Conservation (phyloP, 805 yeast species). For the Candida alai region DNA sequence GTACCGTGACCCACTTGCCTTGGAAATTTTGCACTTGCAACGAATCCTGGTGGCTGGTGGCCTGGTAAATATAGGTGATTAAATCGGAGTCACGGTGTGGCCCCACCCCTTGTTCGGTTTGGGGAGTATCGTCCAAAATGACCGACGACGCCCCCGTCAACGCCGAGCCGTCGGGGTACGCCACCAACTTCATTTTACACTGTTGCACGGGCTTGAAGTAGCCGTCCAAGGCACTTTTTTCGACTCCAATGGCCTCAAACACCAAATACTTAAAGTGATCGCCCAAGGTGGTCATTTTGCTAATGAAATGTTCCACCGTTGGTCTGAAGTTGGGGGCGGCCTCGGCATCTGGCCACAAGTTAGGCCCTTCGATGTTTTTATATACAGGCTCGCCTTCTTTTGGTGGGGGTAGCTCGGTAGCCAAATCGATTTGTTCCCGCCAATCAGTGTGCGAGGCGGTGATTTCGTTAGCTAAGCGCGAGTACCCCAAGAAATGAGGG, state of each 20-base stretch:
- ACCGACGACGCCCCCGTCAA: slow-evolving; percentile 18
- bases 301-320: slow-evolving; percentile 39
- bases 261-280: slow-evolving; percentile 42
- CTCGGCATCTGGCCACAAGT: slow-evolving; percentile 46
- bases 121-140: slow-evolving; percentile 26
- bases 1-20: slow-evolving; percentile 56
- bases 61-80: slow-evolving; percentile 58
- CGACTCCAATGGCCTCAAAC: slow-evolving; percentile 53
- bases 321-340: slow-evolving; percentile 42
- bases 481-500: slow-evolving; percentile 58
- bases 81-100: slow-evolving; percentile 68
- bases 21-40: slow-evolving; percentile 53
- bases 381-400: slow-evolving; percentile 36
- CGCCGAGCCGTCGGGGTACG: slow-evolving; percentile 47
- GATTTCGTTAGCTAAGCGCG: slow-evolving; percentile 53
- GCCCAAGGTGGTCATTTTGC: slow-evolving; percentile 43
- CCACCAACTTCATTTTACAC: slow-evolving; percentile 50
- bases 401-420: slow-evolving; percentile 48
- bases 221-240: slow-evolving; percentile 38
- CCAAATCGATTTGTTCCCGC: slow-evolving; percentile 62
- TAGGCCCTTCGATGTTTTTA: slow-evolving; percentile 54
- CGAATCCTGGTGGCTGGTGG: slow-evolving; percentile 44
- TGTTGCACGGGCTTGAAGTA: slow-evolving; percentile 53
- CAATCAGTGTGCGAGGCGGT: slow-evolving; percentile 52
- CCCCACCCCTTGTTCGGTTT: slow-evolving; percentile 50